Conservation (phyloP, 1,284 basidiomycete species). For the Thecaphora frezii region DNA sequence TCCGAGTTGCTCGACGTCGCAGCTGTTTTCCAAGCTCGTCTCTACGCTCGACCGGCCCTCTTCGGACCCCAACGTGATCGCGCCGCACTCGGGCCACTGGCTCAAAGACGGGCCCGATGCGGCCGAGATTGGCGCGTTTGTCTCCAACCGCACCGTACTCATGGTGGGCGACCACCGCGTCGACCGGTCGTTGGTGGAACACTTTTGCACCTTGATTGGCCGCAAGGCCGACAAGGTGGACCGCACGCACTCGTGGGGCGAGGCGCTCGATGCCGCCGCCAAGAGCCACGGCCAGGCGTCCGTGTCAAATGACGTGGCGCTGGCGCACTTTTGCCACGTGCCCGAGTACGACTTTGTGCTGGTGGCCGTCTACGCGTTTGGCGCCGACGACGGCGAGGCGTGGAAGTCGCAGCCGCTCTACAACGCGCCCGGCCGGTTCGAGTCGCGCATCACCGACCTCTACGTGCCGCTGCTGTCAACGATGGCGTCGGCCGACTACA, state of each 20-base stretch:
- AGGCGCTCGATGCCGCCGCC: conserved; percentile 32
- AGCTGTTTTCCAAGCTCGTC: conserved; percentile 28
- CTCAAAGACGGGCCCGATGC: conserved; percentile 6
- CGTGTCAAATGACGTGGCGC: conserved; percentile 44
- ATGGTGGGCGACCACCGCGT: conserved; percentile 59
- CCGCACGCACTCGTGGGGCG: conserved; percentile 52
- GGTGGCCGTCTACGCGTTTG: conserved; percentile 59
- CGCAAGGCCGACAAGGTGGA: conserved; percentile 53
- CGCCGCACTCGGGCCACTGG: conserved; percentile 17
- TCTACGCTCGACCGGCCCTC: conserved; percentile 20
- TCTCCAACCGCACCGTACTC: conserved; percentile 59
- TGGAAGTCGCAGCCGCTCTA: conserved; percentile 57
- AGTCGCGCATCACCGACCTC: conserved; percentile 58
- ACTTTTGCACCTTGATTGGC: conserved; percentile 59
- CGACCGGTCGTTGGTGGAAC: conserved; percentile 58
- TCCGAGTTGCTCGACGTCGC: conserved; percentile 28
- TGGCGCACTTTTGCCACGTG: conserved; percentile 60
- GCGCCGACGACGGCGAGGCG: conserved; percentile 57
- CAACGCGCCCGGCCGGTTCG: conserved; percentile 57
- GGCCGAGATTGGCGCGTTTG: conserved; percentile 41
- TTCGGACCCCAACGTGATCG: conserved; percentile 22
- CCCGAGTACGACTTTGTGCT: conserved; percentile 59
- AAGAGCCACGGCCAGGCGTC: conserved; percentile 31
- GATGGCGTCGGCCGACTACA: conserved; percentile 13
- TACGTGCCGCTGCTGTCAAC: conserved; percentile 49